Percentiles rank a stretch among this genome's conserved stretches.
Conservation (phyloP, 192 early-diverging fungal genomes). For the Gaertneriomyces semiglobifer region DNA sequence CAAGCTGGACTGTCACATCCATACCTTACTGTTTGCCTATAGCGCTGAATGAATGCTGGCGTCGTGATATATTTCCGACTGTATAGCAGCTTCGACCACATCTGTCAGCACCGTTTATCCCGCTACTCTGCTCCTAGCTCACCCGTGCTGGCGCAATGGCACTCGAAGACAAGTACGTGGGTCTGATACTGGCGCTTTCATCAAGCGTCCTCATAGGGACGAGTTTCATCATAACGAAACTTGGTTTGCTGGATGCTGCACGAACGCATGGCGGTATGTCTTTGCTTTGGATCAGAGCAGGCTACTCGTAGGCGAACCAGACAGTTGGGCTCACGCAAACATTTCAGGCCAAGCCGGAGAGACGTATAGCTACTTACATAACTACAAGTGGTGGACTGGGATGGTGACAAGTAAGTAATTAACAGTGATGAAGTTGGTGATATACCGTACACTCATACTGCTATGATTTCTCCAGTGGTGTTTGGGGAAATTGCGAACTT, state of each 20-base stretch:
- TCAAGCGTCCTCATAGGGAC: slow-evolving; percentile 87
- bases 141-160: background rate
- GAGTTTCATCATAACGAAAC: slow-evolving; percentile 92
- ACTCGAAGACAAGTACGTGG: slow-evolving; percentile 53
- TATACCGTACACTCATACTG: background rate
- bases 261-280: slow-evolving; percentile 39
- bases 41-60: too few relatives aligned
- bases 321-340: background rate
- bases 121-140: too few relatives aligned
- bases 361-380: slow-evolving; percentile 75
- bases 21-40: too few relatives aligned
- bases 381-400: slow-evolving; percentile 87
- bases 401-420: slow-evolving; percentile 58
- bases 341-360: slow-evolving; percentile 57
- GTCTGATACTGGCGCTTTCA: slow-evolving; percentile 81
- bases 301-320: background rate
- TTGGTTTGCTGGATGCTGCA: slow-evolving; percentile 70
- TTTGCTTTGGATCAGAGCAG: background rate
- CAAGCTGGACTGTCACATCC: too few relatives aligned
- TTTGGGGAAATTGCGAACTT: slow-evolving; percentile 94
- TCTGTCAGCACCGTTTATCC: too few relatives aligned
- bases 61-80: too few relatives aligned
- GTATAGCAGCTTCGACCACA: too few relatives aligned
- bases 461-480: slow-evolving; percentile 59
- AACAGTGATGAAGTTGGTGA: background rate